Evolutionary conservation across 2,329 filamentous ascomycete genomes (phyloP).

Genomic region (Trichoderma sp.): DNA sequence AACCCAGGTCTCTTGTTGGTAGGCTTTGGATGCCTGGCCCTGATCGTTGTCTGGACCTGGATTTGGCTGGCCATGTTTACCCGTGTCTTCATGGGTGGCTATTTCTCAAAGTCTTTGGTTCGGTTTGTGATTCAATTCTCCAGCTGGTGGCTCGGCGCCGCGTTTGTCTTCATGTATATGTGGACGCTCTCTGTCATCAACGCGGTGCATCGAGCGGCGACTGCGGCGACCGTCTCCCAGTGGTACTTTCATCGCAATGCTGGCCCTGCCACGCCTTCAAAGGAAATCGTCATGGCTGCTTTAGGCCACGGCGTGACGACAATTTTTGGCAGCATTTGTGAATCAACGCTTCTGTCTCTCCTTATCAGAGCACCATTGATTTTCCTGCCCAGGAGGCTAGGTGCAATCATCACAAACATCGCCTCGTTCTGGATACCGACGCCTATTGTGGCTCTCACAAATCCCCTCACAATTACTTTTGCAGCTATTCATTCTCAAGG

Average conservation of each 20-base stretch:
- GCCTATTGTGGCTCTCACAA: slow-evolving; percentile 81
- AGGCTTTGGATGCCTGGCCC: slow-evolving; percentile 74
- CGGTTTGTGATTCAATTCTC: slow-evolving; percentile 80
- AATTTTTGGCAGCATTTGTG: slow-evolving; percentile 88
- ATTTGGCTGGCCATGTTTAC: slow-evolving; percentile 97
- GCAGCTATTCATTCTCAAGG: slow-evolving; percentile 90
- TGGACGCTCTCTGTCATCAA: slow-evolving; percentile 90
- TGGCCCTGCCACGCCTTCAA: slow-evolving; percentile 73
- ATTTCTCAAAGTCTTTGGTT: slow-evolving; percentile 64
- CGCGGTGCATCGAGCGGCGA: slow-evolving; percentile 86
- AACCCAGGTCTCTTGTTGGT: slow-evolving; percentile 81
- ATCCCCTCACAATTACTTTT: slow-evolving; percentile 89
- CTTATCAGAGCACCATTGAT: slow-evolving; percentile 83
- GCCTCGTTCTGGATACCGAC: slow-evolving; percentile 82
- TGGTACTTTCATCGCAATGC: slow-evolving; percentile 98
- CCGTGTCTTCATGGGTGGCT: slow-evolving; percentile 89
- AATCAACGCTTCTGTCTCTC: slow-evolving; percentile 80
- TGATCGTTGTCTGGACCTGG: slow-evolving; percentile 91
- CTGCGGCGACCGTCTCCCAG: slow-evolving; percentile 92
- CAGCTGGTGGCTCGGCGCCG: slow-evolving; percentile 93
- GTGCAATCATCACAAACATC: slow-evolving; percentile 67
- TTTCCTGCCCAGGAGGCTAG: slow-evolving; percentile 71
- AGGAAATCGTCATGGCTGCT: slow-evolving; percentile 80
- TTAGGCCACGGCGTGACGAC: slow-evolving; percentile 79
- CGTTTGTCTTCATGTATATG: slow-evolving; percentile 91